Evolutionary conservation across 106 monocot genomes (phyloP), one percentile per base, ranked within the genome.

Genomic region (Apostasia ramifera): DNA sequence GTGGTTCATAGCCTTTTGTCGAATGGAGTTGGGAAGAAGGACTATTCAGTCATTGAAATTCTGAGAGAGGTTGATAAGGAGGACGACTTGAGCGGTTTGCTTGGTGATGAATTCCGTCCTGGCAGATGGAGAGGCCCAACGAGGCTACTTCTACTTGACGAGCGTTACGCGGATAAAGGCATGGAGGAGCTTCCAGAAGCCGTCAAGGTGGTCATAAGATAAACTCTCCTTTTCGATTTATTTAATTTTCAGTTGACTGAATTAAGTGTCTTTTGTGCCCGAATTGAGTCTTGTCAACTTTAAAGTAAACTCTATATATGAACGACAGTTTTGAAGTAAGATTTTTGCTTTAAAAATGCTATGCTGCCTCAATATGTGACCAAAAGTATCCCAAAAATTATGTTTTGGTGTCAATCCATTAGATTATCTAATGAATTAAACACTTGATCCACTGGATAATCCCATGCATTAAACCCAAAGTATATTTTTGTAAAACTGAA

Each of bases 61-160:
- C 55, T 81, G 26, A 62, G 57, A 52, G 69, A 72, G 14, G 63
- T 61, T 2, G 72, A 68, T 3, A 72, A 78, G 43, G 68, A 72
- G 1, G 81, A 77, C n/a, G 82, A 83, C 57, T 63, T 84, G 76
- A 83, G 78, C 5, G 71, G 74, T 5, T 83, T 98, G 77, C 70
- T 90, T 3, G 98, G 90, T 26, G 83, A 87, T 26, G 92, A 73
- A 2, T 81, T 82, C 70, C 52, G 40, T 47, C 39, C 48, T 3
- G 66, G 77, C 57, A 78, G 76, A 53, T 98, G 93, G 98, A 76
- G 77, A 61, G 98, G 93, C 1, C 74, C 98, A 5, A 90, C 90
- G 44, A 82, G 98, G 68, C 59, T 98, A 68, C 83, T 98, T 67
- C 75, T 98, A 44, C 59, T 98, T 74, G 98, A 93, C 45, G 85